Evolutionary conservation across 352 stramenopile species (phyloP), one percentile per base, ranked within the genome.

Genomic region (Phytophthora syringae): DNA sequence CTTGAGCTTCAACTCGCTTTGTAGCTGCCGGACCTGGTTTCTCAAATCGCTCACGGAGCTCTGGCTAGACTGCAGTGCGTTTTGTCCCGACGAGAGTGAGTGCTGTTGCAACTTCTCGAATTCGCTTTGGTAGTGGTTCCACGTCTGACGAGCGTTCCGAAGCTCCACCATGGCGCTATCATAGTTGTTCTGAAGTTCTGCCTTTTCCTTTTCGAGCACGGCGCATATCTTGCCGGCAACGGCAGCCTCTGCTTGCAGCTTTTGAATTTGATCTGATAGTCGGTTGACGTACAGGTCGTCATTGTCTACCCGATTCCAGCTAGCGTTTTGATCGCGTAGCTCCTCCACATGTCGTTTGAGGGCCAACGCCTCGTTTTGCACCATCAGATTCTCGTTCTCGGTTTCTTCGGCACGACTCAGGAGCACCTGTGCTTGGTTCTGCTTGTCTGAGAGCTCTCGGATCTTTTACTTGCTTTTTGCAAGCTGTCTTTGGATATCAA

Each of bases 31-130:
- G 7, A 93, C 63, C 18, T 92, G 80, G 16, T 75, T 81, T 53
- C 73, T 80, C 28, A 93, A 43, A 27, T 90, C 81, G 22, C 72
- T 81, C 27, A 89, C 55, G 9, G 81, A 84, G 7, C 66, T 74
- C 34, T 90, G 77, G 12, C 72, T 88, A 5, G 74, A 80, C 36
- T 91, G 70, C 6, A 93, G 61, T 3, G 81, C 82, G 2, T 72
- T 77, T 54, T 89, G 73, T 7, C 75, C 82, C 3, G 79, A 83
- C 2, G 80, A 87, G 5, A 88, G 59, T 9, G 80, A 88, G 9
- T 87, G 77, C 6, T 93, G 80, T 21, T 91, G 81, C 9, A 93
- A 44, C 48, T 90, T 89, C 50, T 93, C 85, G 37, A 86, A 92
- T 54, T 93, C 82, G 39, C 70, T 86, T 44, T 93, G 83, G 40